A percentile compares a stretch with the other conserved stretches of the same genome.
phyloP scores from a whole-genome alignment of 805 yeast species.

The Kazachstania martiniae region DNA sequence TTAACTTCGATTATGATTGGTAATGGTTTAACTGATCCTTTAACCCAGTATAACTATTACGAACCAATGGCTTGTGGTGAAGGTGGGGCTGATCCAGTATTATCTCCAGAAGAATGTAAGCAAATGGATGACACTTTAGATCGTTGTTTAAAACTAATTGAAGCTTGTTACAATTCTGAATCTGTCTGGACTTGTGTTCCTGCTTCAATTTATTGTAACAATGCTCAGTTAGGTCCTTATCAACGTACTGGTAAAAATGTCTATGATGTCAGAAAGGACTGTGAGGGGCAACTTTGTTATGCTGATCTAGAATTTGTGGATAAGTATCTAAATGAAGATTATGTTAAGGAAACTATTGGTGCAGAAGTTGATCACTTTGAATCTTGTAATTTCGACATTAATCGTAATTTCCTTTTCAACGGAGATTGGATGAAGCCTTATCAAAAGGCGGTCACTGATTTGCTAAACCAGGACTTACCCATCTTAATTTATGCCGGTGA shows the following conservation, averaged over 20 bases:
- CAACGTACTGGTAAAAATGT: conserved; percentile 81
- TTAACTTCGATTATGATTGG: conserved; percentile 77
- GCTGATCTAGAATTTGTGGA: conserved; percentile 66
- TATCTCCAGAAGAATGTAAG: conserved; percentile 71
- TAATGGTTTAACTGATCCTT: conserved; percentile 82
- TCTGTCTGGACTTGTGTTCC: conserved; percentile 83
- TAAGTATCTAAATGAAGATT: conserved; percentile 63
- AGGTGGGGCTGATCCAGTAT: conserved; percentile 74
- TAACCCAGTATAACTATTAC: conserved; percentile 65
- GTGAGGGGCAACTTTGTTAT: conserved; percentile 69
- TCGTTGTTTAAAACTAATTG: conserved; percentile 66
- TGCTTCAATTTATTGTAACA: conserved; percentile 83
- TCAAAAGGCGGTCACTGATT: conserved; percentile 59
- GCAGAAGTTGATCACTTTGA: conserved; percentile 75
- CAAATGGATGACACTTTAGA: conserved; percentile 57
- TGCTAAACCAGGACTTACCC: conserved; percentile 66
- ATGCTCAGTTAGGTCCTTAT: conserved; percentile 71
- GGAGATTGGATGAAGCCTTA: conserved; percentile 93
- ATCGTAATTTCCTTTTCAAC: conserved; percentile 67
- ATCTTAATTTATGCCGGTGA: conserved; percentile 91
- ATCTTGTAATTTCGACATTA: conserved; percentile 69
- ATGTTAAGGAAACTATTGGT: conserved; percentile 74
- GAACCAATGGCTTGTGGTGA: conserved; percentile 94
- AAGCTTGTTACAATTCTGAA: conserved; percentile 65
- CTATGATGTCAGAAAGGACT: conserved; percentile 75